A percentile compares a stretch with the other conserved stretches of the same genome.
Conservation (phyloP, 441 rosid species). For the Daphne laureola region DNA sequence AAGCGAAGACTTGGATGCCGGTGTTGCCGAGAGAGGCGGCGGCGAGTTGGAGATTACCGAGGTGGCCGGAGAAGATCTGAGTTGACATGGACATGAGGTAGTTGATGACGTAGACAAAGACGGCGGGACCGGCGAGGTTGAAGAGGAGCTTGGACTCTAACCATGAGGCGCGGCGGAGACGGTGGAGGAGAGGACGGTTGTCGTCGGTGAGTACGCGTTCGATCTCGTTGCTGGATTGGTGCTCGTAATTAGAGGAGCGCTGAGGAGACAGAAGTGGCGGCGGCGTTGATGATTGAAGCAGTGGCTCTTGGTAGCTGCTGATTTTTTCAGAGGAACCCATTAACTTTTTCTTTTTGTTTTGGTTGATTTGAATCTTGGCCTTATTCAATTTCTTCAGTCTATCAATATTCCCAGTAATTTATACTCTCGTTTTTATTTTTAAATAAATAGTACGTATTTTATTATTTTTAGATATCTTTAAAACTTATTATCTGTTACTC, state of each 20-base stretch:
- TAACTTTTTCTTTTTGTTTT: no score
- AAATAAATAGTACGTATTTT: no score
- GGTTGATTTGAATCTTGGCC: no score
- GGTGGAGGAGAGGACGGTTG: conserved; percentile 14
- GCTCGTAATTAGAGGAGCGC: conserved; percentile 3
- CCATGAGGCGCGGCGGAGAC: conserved; percentile 28
- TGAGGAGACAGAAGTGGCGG: conserved; percentile 21
- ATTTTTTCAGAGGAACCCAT: neutral
- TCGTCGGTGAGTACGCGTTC: conserved; percentile 32
- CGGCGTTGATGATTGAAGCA: no score
- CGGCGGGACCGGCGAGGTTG: conserved; percentile 53
- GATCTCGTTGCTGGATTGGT: conserved; percentile 29
- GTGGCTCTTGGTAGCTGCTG: neutral
- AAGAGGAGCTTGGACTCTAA: conserved; percentile 49
- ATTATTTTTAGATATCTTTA: no score
- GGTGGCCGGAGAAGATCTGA: conserved; percentile 60
- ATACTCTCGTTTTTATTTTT: no score
- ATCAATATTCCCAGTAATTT: no score
- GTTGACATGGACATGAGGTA: conserved; percentile 64
- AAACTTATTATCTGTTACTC: no score
- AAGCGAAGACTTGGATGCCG: conserved; percentile 60
- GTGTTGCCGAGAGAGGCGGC: conserved; percentile 66
- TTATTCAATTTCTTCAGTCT: no score
- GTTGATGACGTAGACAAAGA: conserved; percentile 53
- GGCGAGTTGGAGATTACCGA: conserved; percentile 62